A percentile compares a stretch with the other conserved stretches of the same genome.
Evolutionary conservation across 2,329 filamentous ascomycete species (phyloP).

Genomic region (Teratosphaeria gauchensis): DNA sequence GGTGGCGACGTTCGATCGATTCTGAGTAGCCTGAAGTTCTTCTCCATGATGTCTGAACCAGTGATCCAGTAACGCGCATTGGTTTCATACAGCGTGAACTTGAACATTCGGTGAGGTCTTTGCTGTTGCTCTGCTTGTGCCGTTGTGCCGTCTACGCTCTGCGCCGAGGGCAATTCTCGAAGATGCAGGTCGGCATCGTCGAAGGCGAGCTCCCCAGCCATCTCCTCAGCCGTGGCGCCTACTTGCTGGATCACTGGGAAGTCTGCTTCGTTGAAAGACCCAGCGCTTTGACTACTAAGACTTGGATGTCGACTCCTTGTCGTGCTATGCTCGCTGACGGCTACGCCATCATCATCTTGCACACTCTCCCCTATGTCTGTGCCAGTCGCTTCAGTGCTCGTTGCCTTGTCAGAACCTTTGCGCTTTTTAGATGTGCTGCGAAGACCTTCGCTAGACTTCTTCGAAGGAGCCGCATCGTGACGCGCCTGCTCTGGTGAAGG

Average conservation of each 20-base stretch:
- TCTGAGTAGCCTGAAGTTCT: conserved; percentile 81
- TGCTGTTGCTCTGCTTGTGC: conserved; percentile 5
- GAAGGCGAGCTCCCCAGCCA: conserved; percentile 11
- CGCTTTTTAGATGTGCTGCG: not conserved
- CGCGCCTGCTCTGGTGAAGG: conserved; percentile 10
- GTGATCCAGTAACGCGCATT: conserved; percentile 89
- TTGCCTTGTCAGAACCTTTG: conserved; percentile 3
- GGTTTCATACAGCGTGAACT: conserved; percentile 96
- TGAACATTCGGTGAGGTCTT: conserved; percentile 54
- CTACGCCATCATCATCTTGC: not conserved
- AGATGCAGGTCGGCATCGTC: conserved; percentile 14
- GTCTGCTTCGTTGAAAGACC: conserved; percentile 8
- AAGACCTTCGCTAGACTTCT: not conserved
- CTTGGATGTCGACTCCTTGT: conserved; percentile 4
- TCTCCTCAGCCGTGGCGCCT: conserved; percentile 20
- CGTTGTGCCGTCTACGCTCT: conserved; percentile 3
- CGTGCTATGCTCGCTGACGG: not conserved
- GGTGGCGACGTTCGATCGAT: conserved; percentile 80
- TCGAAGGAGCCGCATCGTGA: not conserved
- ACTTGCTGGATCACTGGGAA: conserved; percentile 17
- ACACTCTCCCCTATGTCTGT: not conserved
- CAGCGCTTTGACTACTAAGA: conserved; percentile 7
- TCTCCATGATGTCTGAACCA: conserved; percentile 82
- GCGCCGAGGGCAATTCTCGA: conserved; percentile 6
- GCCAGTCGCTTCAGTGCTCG: not conserved